These are phyloP conservation scores for Coniochaeta sp. DNA, from an alignment of 2,329 filamentous ascomycete genomes.

Conservation along the genomic window DNA sequence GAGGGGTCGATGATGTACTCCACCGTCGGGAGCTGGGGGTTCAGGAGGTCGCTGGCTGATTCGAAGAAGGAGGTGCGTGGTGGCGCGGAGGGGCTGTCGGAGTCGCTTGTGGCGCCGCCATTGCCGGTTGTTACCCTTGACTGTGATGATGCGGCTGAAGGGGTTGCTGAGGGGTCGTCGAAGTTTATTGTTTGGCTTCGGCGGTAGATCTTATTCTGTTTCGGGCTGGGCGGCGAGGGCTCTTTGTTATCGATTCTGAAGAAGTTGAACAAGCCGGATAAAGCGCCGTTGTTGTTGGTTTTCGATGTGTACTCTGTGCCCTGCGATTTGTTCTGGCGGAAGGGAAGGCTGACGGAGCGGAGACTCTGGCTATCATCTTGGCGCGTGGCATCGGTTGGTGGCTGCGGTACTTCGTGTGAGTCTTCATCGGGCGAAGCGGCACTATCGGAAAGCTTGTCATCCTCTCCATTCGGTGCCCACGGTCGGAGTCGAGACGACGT, in stretches of 20 bases:
- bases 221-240: constrained; percentile 39
- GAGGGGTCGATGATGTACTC: constrained; percentile 81
- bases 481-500: constrained; percentile 35
- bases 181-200: constrained; percentile 66
- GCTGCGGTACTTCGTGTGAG: constrained; percentile 60
- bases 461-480: constrained; percentile 29
- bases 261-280: constrained; percentile 62
- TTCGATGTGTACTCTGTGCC: constrained; percentile 19
- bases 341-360: constrained; percentile 31
- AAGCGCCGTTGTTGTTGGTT: constrained; percentile 38
- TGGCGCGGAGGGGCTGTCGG: constrained; percentile 54
- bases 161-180: constrained; percentile 25
- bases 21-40: constrained; percentile 74
- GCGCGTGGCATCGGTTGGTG: constrained; percentile 54
- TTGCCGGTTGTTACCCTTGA: constrained; percentile 42
- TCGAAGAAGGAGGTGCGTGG: constrained; percentile 92
- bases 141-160: constrained; percentile 22
- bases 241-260: constrained; percentile 57
- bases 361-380: constrained; percentile 59
- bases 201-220: constrained; percentile 64
- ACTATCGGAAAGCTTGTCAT: constrained; percentile 3
- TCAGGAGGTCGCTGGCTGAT: constrained; percentile 85
- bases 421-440: constrained; percentile 24
- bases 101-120: constrained; percentile 33
- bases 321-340: constrained; percentile 15